phyloP scores from a whole-genome alignment of 345 rosid species.

The Euphorbia tirucalli region DNA sequence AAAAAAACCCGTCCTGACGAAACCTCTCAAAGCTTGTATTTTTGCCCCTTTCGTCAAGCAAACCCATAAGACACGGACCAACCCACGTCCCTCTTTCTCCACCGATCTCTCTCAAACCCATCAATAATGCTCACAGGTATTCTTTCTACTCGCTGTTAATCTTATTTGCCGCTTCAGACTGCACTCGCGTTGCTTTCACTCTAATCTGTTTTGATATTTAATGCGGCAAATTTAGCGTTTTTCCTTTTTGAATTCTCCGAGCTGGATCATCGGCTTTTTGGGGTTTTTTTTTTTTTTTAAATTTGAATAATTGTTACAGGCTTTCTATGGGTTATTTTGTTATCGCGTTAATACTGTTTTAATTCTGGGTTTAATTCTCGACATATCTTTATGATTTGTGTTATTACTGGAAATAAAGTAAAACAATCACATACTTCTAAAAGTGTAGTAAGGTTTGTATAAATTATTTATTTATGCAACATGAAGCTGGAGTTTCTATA shows the following conservation, averaged over 20 bases:
- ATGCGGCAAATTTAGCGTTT: constrained; percentile 16
- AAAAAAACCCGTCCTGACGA: neutral
- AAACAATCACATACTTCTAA: neutral
- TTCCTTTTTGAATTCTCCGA: constrained; percentile 12
- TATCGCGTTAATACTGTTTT: neutral
- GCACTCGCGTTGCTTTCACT: neutral
- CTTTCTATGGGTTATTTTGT: neutral
- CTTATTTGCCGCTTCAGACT: neutral
- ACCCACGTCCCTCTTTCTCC: neutral
- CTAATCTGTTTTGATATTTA: neutral
- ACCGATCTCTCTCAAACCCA: constrained; percentile 19
- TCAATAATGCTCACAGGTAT: constrained; percentile 64
- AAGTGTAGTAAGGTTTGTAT: neutral
- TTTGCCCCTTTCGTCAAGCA: constrained; percentile 60
- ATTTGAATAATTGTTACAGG: neutral
- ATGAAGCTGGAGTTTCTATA: neutral
- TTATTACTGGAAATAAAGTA: neutral
- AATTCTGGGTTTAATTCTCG: neutral
- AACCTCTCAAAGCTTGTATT: constrained; percentile 1
- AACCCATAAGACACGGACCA: constrained; percentile 10
- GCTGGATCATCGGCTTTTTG: constrained; percentile 16
- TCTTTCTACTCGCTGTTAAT: neutral
- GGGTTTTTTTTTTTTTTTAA: constrained; percentile 1
- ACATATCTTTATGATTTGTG: neutral
- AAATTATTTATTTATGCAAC: neutral